A percentile compares a stretch with the other conserved stretches of the same genome.
Evolutionary conservation across 2,329 filamentous ascomycete species (phyloP).

Genomic region (Byssoonygena ceratinophila): DNA sequence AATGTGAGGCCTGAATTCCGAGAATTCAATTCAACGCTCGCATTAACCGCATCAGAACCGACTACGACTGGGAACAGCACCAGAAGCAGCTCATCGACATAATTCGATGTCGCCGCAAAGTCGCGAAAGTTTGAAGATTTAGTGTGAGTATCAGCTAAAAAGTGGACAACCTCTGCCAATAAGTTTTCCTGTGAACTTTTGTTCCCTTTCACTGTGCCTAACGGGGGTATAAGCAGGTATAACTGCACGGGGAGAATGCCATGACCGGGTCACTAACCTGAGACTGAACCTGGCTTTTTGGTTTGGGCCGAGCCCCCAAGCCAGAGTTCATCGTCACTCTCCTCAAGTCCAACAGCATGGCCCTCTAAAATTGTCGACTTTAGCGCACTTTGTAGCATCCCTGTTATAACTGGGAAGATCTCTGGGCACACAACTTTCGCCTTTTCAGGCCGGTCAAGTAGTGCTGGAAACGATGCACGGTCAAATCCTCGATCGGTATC

Average conservation of each 20-base stretch:
- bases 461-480: conserved; percentile 59
- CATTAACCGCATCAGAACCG: conserved; percentile 68
- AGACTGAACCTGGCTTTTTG: not conserved
- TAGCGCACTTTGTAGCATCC: conserved; percentile 79
- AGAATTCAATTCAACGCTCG: conserved; percentile 79
- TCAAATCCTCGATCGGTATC: conserved; percentile 66
- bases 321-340: conserved; percentile 10
- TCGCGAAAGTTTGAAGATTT: conserved; percentile 70
- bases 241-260: not conserved
- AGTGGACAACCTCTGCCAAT: conserved; percentile 65
- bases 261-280: not conserved
- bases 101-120: conserved; percentile 68
- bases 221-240: not conserved
- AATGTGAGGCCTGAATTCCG: conserved; percentile 71
- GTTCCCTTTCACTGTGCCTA: not conserved
- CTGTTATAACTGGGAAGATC: conserved; percentile 64
- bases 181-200: conserved; percentile 52
- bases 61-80: conserved; percentile 82
- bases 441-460: conserved; percentile 52
- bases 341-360: conserved; percentile 34
- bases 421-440: conserved; percentile 64
- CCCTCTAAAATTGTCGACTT: conserved; percentile 54
- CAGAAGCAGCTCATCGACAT: conserved; percentile 65
- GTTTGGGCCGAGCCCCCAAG: not conserved
- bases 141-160: conserved; percentile 67